A percentile compares a stretch with the other conserved stretches of the same genome.
Evolutionary conservation across 2,329 filamentous ascomycete species (phyloP).

Genomic region (Cytospora chrysosperma): DNA sequence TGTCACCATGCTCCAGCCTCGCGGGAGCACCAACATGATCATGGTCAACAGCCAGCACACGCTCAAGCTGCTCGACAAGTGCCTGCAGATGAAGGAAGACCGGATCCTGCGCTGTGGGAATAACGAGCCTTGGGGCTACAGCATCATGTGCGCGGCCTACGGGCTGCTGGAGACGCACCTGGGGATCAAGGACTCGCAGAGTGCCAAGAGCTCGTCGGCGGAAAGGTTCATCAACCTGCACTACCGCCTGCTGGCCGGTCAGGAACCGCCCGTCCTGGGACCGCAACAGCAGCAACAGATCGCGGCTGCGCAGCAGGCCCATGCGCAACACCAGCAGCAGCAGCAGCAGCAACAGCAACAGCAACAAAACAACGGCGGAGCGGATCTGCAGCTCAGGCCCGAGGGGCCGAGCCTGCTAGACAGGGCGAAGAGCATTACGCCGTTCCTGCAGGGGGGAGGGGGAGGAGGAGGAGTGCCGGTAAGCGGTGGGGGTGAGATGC

Average conservation of each 20-base stretch:
- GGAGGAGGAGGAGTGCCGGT: constrained; percentile 1
- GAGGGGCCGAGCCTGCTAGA: constrained; percentile 22
- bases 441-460: constrained; percentile 15
- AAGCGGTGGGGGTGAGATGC: constrained; percentile 14
- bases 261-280: constrained; percentile 43
- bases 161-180: constrained; percentile 60
- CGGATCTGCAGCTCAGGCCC: constrained; percentile 8
- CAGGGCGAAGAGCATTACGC: constrained; percentile 23
- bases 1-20: constrained; percentile 60
- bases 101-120: constrained; percentile 60
- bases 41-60: constrained; percentile 62
- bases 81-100: constrained; percentile 60
- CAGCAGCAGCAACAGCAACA: constrained; percentile 12
- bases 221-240: constrained; percentile 60
- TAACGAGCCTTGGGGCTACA: constrained; percentile 64
- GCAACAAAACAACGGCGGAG: constrained; percentile 11
- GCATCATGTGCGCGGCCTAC: constrained; percentile 60
- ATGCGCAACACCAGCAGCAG: constrained; percentile 9
- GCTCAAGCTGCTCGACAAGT: constrained; percentile 60
- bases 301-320: constrained; percentile 26
- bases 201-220: constrained; percentile 57
- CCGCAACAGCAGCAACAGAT: constrained; percentile 32
- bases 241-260: constrained; percentile 55
- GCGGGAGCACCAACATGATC: constrained; percentile 59
- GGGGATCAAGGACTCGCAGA: constrained; percentile 55